Percentiles rank a stretch among this genome's conserved stretches.
phyloP scores from a whole-genome alignment of 345 rosid genomes.

The thale cress (Arabidopsis thaliana) region DNA sequence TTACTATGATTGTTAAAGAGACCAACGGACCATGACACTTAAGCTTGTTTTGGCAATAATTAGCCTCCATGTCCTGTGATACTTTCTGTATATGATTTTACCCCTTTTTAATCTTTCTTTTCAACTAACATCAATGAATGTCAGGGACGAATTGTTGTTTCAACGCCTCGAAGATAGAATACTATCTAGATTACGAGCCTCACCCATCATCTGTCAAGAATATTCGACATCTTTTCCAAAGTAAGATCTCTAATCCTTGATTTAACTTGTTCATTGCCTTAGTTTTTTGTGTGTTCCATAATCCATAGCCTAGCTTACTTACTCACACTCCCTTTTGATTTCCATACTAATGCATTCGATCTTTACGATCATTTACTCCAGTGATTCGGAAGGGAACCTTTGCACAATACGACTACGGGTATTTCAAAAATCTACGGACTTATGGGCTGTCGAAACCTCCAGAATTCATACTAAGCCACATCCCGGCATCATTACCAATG shows the following conservation, averaged over 20 bases:
- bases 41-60: neutral
- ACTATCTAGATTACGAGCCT: constrained; percentile 81
- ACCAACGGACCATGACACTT: neutral
- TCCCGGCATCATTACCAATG: constrained; percentile 74
- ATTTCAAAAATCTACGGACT: constrained; percentile 59
- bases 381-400: constrained; percentile 95
- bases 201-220: constrained; percentile 91
- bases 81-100: neutral
- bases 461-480: constrained; percentile 60
- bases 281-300: neutral
- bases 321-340: constrained; percentile 5
- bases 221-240: constrained; percentile 89
- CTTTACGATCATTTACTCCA: constrained; percentile 31
- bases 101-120: neutral
- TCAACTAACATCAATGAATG: constrained; percentile 24
- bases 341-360: neutral
- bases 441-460: constrained; percentile 74
- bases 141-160: constrained; percentile 90
- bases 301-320: constrained; percentile 14
- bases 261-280: neutral
- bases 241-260: constrained; percentile 48
- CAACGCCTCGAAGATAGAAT: constrained; percentile 65
- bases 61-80: neutral
- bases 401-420: constrained; percentile 75
- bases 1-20: neutral